Base-by-base conservation (phyloP, 345 rosid species). In the Eucalyptus grandis region DNA sequence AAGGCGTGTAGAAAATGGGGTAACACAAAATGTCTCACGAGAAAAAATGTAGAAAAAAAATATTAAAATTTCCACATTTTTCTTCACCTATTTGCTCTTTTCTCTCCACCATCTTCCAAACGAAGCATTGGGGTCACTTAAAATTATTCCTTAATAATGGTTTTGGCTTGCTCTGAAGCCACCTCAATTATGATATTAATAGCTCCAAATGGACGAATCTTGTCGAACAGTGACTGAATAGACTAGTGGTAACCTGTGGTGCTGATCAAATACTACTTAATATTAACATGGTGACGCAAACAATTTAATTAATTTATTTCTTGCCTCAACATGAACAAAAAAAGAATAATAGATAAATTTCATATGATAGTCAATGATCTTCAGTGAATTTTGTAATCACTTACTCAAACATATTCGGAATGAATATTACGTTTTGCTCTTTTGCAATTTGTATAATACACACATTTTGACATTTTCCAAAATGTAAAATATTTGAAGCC, bases 281-380 rank as follows among this genome's bases (percentile, higher is more conserved):
- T 10, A 37, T 37, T 24, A 37, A 37, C 27, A 21, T 6, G 4
- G 47, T 22, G 47, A 77, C 30, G 12, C 83, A 2, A 40, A 16
- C 44, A 34, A 69, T 17, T 69, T 9, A 65, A 77, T 77, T 77
- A 0, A 77, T 9, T 77, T 6, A 6, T 37, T 77, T 37, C 26
- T 37, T 40, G 8, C 46, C 83, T 40, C 15, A 6, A 6, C 27
- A 21, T 37, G 47, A 11, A 77, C 47, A 11, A 21, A 37, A 0
- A 34, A 69, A 5, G 24, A 40, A 19, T 19, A 77, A 21, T 37
- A 1, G 14, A 5, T 37, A 3, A 77, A 77, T 77, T 77, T 19
- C 15, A 22, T 0, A 56, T 0, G 5, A 37, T 37, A 37, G 11
- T 19, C 46, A 6, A 2, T 13, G 14, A 34, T 11, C 43, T 77